These are phyloP conservation scores for Fusarium citri DNA, from an alignment of 2,329 filamentous ascomycete species.

Conservation along the genomic window DNA sequence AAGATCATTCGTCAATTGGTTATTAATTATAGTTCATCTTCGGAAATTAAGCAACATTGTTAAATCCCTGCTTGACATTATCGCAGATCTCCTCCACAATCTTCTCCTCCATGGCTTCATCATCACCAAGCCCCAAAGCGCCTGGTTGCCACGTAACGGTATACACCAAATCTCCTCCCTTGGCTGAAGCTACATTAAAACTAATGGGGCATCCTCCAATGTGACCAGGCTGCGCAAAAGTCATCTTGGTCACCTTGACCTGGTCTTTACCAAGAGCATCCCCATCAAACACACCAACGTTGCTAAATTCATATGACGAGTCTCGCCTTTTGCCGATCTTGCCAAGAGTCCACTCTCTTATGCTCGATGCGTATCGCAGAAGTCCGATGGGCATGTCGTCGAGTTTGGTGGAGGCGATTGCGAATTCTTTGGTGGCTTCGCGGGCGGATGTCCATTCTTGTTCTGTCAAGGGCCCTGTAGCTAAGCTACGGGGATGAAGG, in stretches of 20 bases:
- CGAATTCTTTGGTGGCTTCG: slow-evolving; percentile 28
- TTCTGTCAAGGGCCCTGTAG: slow-evolving; percentile 22
- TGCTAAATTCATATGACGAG: slow-evolving; percentile 42
- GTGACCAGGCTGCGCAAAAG: slow-evolving; percentile 43
- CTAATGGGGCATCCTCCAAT: slow-evolving; percentile 30
- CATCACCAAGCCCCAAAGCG: slow-evolving; percentile 36
- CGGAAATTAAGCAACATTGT: slow-evolving; percentile 12
- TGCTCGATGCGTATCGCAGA: slow-evolving; percentile 39
- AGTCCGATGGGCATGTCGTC: slow-evolving; percentile 38
- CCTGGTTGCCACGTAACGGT: slow-evolving; percentile 44
- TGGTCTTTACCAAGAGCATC: neutral
- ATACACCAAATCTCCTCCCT: slow-evolving; percentile 35
- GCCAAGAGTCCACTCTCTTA: slow-evolving; percentile 38
- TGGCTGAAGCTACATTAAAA: slow-evolving; percentile 40
- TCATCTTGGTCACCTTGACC: slow-evolving; percentile 31
- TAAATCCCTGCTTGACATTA: slow-evolving; percentile 26
- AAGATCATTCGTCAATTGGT: neutral
- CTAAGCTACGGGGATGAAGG: slow-evolving; percentile 8
- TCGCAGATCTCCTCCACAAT: slow-evolving; percentile 38
- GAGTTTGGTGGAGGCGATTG: slow-evolving; percentile 20
- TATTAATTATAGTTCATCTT: neutral
- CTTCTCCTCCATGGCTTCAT: slow-evolving; percentile 27
- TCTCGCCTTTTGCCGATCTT: slow-evolving; percentile 40
- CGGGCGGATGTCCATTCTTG: slow-evolving; percentile 37
- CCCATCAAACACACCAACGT: slow-evolving; percentile 36